Conservation (phyloP, 2,329 filamentous ascomycete species). For the Pseudopyrenochaeta lycopersici region DNA sequence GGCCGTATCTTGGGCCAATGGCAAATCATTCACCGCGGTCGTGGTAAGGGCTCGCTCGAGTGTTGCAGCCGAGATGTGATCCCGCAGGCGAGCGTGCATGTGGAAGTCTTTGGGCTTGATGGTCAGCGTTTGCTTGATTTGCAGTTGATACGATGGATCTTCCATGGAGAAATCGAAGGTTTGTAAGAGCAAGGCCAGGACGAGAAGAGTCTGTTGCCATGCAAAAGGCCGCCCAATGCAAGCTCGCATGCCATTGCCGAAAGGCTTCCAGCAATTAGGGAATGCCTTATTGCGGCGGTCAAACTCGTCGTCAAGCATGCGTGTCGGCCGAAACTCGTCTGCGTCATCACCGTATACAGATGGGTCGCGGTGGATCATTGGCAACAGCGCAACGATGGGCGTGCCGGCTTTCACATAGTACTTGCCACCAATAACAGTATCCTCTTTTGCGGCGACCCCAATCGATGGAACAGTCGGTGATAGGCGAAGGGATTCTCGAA, state of each 20-base stretch:
- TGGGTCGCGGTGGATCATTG: conserved; percentile 51
- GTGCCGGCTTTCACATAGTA: conserved; percentile 49
- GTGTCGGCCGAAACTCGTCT: conserved; percentile 56
- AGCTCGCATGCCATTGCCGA: conserved; percentile 62
- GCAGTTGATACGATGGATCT: conserved; percentile 54
- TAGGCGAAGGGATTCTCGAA: conserved; percentile 66
- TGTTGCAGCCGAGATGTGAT: too few species aligned
- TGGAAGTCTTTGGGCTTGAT: conserved; percentile 56
- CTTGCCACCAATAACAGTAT: conserved; percentile 47
- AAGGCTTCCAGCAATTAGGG: conserved; percentile 61
- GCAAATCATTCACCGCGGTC: too few species aligned
- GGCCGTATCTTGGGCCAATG: too few species aligned
- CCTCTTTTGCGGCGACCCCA: conserved; percentile 42
- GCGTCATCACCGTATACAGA: conserved; percentile 56
- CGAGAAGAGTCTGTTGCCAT: conserved; percentile 62
- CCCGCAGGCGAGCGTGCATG: conserved; percentile 39
- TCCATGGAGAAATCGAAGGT: conserved; percentile 56
- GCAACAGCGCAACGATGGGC: conserved; percentile 37
- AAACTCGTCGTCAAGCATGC: conserved; percentile 58
- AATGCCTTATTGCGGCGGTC: conserved; percentile 48
- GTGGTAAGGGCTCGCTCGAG: too few species aligned
- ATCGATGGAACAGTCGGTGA: conserved; percentile 64
- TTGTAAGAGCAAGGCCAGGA: conserved; percentile 54
- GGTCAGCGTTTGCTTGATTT: conserved; percentile 56
- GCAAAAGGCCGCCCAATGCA: conserved; percentile 65